phyloP scores from a whole-genome alignment of 148 eudicot species.

The Fallopia convolvulus region DNA sequence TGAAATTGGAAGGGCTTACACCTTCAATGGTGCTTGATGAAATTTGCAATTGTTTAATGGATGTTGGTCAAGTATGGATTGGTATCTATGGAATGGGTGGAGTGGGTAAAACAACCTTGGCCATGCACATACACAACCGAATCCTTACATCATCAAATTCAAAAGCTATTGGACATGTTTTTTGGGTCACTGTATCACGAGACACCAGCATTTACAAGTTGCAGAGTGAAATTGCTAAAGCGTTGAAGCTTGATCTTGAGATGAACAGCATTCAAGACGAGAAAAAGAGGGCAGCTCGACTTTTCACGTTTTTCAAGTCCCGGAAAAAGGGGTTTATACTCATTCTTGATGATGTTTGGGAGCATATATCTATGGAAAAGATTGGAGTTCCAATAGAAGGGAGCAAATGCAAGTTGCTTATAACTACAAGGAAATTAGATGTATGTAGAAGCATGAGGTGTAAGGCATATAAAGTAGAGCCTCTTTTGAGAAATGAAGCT shows the following conservation, averaged over 20 bases:
- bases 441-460: constrained; percentile 3
- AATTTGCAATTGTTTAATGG: constrained; percentile 12
- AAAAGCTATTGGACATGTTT: background rate
- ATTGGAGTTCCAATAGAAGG: background rate
- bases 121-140: constrained; percentile 1
- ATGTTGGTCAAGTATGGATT: background rate
- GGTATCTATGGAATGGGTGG: background rate
- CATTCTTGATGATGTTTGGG: constrained; percentile 10
- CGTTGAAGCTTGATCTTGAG: background rate
- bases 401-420: constrained; percentile 1
- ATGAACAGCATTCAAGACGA: background rate
- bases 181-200: constrained; percentile 2
- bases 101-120: background rate
- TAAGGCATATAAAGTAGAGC: background rate
- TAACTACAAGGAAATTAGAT: background rate
- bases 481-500: background rate
- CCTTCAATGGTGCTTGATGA: background rate
- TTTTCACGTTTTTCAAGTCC: background rate
- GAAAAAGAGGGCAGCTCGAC: background rate
- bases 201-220: constrained; percentile 6
- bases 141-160: background rate
- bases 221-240: background rate
- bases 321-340: background rate
- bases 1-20: background rate
- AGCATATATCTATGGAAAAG: background rate